These are phyloP conservation scores for Neoboletus brunneissimus DNA, from an alignment of 768 basidiomycete species.

Conservation along the genomic window DNA sequence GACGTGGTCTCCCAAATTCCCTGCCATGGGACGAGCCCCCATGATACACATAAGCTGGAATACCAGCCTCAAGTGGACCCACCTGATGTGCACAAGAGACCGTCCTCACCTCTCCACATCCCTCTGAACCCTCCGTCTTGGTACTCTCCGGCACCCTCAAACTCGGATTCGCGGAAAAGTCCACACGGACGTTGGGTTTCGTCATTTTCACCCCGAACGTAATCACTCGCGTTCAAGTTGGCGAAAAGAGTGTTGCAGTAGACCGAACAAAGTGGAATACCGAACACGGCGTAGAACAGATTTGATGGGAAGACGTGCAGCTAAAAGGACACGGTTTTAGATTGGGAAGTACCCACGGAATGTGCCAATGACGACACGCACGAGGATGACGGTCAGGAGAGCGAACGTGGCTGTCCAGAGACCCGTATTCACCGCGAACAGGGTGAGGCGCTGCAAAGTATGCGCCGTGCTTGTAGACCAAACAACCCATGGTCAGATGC, in stretches of 20 bases:
- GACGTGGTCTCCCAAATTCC: not conserved
- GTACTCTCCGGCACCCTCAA: not conserved
- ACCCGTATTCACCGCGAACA: constrained; percentile 17
- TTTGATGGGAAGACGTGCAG: not conserved
- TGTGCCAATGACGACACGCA: not conserved
- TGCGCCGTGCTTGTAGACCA: constrained; percentile 1
- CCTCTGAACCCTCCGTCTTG: not conserved
- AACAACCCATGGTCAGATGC: not conserved
- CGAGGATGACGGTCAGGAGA: constrained; percentile 29
- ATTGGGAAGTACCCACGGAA: not conserved
- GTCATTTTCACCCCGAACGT: not conserved
- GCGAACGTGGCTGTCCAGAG: constrained; percentile 48
- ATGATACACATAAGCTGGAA: too few relatives aligned
- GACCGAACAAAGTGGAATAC: constrained; percentile 4
- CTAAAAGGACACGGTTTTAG: not conserved
- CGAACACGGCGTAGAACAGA: not conserved
- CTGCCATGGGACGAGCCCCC: not conserved
- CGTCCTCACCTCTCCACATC: not conserved
- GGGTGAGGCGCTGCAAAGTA: constrained; percentile 6
- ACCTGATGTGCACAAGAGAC: not conserved
- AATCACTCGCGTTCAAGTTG: constrained; percentile 12
- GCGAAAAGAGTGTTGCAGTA: constrained; percentile 19
- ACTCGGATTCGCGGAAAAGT: not conserved
- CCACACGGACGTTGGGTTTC: not conserved
- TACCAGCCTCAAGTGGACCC: not conserved